Conservation (phyloP, 2,329 filamentous ascomycete species). For the Apiospora pterosperma region DNA sequence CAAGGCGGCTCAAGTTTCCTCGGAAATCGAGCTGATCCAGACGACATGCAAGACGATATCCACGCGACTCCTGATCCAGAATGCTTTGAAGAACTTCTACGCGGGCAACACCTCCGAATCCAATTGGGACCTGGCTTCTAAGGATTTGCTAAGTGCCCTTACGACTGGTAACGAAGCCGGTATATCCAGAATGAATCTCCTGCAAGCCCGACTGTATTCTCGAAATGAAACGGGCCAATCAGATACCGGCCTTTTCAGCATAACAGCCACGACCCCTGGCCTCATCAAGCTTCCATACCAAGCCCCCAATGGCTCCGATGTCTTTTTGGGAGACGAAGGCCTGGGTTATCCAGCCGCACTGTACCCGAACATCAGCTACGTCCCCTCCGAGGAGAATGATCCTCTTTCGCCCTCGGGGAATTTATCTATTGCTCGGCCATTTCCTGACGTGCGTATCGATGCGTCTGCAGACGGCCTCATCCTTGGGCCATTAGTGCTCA, state of each 20-base stretch:
- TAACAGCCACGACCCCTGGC: conserved; percentile 49
- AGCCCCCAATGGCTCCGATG: conserved; percentile 52
- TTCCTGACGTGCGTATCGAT: conserved; percentile 47
- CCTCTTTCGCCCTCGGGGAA: conserved; percentile 36
- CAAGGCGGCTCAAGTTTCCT: conserved; percentile 77
- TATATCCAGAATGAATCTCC: conserved; percentile 43
- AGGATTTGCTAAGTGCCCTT: conserved; percentile 72
- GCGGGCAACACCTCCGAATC: conserved; percentile 48
- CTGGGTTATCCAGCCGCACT: conserved; percentile 69
- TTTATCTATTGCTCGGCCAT: conserved; percentile 44
- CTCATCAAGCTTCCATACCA: conserved; percentile 61
- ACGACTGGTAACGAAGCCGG: conserved; percentile 48
- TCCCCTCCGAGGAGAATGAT: conserved; percentile 39
- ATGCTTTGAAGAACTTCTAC: conserved; percentile 50
- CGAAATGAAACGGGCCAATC: conserved; percentile 57
- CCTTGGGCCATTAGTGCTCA: conserved; percentile 71
- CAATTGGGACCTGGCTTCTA: conserved; percentile 58
- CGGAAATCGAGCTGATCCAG: conserved; percentile 76
- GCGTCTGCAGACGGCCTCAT: conserved; percentile 57
- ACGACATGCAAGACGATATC: conserved; percentile 70
- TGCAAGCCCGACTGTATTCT: conserved; percentile 73
- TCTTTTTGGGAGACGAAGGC: conserved; percentile 58
- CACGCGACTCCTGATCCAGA: conserved; percentile 60
- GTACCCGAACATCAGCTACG: conserved; percentile 77
- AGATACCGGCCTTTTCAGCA: conserved; percentile 55